These are phyloP conservation scores for Boletus rubropictus DNA, from an alignment of 768 basidiomycete species.

Conservation along the genomic window DNA sequence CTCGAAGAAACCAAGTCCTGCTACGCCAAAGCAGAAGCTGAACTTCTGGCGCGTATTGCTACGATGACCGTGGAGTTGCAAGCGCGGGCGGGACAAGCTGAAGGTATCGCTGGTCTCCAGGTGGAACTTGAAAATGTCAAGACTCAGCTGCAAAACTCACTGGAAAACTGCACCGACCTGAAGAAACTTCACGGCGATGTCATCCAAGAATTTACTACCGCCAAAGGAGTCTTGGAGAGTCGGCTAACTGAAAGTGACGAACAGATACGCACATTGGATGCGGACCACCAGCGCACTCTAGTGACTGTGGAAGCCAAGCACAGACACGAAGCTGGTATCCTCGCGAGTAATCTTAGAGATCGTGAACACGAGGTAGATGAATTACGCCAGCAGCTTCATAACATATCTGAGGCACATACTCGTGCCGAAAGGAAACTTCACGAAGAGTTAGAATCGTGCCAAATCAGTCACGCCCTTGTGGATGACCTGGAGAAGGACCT, in stretches of 20 bases:
- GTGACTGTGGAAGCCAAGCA: constrained; percentile 32
- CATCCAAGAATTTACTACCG: constrained; percentile 19
- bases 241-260: constrained; percentile 24
- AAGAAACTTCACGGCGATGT: constrained; percentile 23
- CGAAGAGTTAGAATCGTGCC: constrained; percentile 23
- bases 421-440: constrained; percentile 28
- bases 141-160: constrained; percentile 18
- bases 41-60: constrained; percentile 27
- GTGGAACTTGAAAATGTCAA: constrained; percentile 24
- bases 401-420: constrained; percentile 32
- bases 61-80: constrained; percentile 18
- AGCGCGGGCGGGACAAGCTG: constrained; percentile 5
- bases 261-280: constrained; percentile 23
- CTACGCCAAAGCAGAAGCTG: constrained; percentile 30
- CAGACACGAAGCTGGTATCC: constrained; percentile 29
- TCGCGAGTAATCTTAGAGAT: constrained; percentile 36
- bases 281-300: constrained; percentile 18
- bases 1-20: constrained; percentile 32
- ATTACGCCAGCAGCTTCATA: constrained; percentile 36
- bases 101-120: constrained; percentile 20
- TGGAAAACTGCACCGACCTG: constrained; percentile 22
- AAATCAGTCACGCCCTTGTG: constrained; percentile 26
- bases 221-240: constrained; percentile 29
- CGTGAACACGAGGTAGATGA: constrained; percentile 30
- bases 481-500: constrained; percentile 34